Percentiles rank a stretch among this genome's conserved stretches.
phyloP scores from a whole-genome alignment of 2,329 filamentous ascomycete species.

The Furcasterigmium sp. region DNA sequence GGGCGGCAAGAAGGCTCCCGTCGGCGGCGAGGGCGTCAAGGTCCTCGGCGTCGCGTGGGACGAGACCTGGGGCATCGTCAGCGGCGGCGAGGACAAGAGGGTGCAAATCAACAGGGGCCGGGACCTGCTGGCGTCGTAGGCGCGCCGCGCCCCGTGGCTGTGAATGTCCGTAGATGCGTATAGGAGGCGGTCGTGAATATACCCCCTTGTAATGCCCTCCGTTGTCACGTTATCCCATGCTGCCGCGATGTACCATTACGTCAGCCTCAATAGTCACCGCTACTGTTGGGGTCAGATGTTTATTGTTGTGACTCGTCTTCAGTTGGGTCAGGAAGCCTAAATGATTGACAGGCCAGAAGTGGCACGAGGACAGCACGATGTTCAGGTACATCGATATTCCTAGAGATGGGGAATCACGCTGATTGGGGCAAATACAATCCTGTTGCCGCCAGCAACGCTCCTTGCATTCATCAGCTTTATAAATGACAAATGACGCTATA shows the following conservation, averaged over 20 bases:
- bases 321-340: too few species aligned
- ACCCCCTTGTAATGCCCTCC: background rate
- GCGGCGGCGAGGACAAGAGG: slow-evolving; percentile 86
- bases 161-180: background rate
- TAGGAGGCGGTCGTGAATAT: background rate
- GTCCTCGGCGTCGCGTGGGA: slow-evolving; percentile 90
- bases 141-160: background rate
- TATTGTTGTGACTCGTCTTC: too few species aligned
- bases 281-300: too few species aligned
- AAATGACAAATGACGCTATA: background rate
- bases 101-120: slow-evolving; percentile 82
- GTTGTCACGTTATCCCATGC: background rate
- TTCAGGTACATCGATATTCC: too few species aligned
- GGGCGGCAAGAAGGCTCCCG: slow-evolving; percentile 56
- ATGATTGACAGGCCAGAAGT: too few species aligned
- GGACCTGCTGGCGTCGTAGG: slow-evolving; percentile 37
- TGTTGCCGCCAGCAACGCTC: background rate
- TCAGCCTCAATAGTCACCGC: too few species aligned
- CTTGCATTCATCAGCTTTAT: background rate
- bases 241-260: too few species aligned
- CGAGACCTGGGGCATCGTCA: slow-evolving; percentile 79
- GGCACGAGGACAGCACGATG: too few species aligned
- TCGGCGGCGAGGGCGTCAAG: slow-evolving; percentile 80
- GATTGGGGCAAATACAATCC: too few species aligned
- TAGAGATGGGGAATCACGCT: too few species aligned